Conservation (phyloP, 305 asterid genomes). For the Fraxinus sp. region DNA sequence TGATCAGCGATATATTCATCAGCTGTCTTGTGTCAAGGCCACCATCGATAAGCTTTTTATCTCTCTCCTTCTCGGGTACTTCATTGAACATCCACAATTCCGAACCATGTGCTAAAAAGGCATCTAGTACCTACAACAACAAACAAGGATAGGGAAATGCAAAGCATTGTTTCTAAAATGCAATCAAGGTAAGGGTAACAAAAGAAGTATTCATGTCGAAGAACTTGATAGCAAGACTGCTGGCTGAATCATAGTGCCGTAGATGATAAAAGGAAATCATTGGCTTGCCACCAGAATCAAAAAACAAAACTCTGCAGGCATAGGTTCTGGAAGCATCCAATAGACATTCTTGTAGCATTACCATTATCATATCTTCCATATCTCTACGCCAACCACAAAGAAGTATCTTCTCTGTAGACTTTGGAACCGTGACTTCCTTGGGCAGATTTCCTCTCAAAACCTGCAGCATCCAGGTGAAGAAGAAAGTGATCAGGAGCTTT, state of each 20-base stretch:
- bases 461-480: constrained; percentile 85
- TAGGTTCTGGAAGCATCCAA: constrained; percentile 39
- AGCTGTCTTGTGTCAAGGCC: constrained; percentile 72
- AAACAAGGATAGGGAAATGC: neutral
- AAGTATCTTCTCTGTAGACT: constrained; percentile 77
- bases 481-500: constrained; percentile 68
- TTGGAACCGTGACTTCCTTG: constrained; percentile 55
- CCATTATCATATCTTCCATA: constrained; percentile 94
- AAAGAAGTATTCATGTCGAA: constrained; percentile 27
- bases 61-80: constrained; percentile 72
- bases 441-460: constrained; percentile 71
- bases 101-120: constrained; percentile 75
- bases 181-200: constrained; percentile 8
- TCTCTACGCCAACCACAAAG: constrained; percentile 97
- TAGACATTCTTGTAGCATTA: constrained; percentile 45
- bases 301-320: constrained; percentile 29
- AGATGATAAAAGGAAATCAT: constrained; percentile 31
- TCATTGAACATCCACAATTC: constrained; percentile 97
- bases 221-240: constrained; percentile 23
- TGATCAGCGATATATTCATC: constrained; percentile 61
- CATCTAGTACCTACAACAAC: constrained; percentile 73
- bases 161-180: constrained; percentile 15
- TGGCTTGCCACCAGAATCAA: constrained; percentile 30
- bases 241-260: constrained; percentile 19
- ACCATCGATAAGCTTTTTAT: constrained; percentile 71